Conservation (phyloP, 1,284 basidiomycete genomes). For the Ustilago bromivora region DNA sequence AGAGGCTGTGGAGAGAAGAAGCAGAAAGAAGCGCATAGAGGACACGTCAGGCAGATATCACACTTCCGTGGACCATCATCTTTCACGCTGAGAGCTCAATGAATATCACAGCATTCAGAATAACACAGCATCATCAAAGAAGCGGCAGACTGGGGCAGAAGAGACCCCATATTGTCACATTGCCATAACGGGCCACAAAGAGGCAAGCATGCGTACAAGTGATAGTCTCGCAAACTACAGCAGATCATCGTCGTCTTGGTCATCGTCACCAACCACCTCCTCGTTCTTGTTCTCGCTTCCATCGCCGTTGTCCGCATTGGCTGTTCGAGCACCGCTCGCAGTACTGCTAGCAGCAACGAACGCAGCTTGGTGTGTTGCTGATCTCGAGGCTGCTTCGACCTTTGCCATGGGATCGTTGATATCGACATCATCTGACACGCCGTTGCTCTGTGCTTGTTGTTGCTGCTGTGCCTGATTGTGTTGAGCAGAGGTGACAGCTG, state of each 20-base stretch:
- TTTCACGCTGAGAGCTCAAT: not conserved
- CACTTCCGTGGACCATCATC: conserved; percentile 13
- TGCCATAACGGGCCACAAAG: no score
- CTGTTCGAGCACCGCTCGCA: conserved; percentile 76
- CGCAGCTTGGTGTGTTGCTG: conserved; percentile 24
- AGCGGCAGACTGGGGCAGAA: not conserved
- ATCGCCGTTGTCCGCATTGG: conserved; percentile 75
- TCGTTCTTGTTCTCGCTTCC: conserved; percentile 64
- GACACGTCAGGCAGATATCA: conserved; percentile 13
- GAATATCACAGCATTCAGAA: not conserved
- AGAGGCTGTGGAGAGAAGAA: conserved; percentile 17
- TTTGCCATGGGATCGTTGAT: conserved; percentile 75
- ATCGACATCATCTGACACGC: conserved; percentile 65
- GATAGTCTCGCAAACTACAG: conserved; percentile 24
- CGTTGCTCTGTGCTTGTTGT: conserved; percentile 51
- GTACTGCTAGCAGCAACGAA: conserved; percentile 68
- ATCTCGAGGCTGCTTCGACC: conserved; percentile 63
- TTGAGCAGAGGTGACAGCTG: conserved; percentile 47
- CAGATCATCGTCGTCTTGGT: conserved; percentile 68
- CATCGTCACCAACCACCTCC: conserved; percentile 58
- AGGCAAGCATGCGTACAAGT: no score
- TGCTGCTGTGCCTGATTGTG: conserved; percentile 31
- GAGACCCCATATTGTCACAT: not conserved
- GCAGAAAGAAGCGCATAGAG: conserved; percentile 16
- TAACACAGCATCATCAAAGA: not conserved